A percentile compares a stretch with the other conserved stretches of the same genome.
Evolutionary conservation across 495 filamentous ascomycete species (phyloP).

Genomic region (Hyaloscypha variabilis): DNA sequence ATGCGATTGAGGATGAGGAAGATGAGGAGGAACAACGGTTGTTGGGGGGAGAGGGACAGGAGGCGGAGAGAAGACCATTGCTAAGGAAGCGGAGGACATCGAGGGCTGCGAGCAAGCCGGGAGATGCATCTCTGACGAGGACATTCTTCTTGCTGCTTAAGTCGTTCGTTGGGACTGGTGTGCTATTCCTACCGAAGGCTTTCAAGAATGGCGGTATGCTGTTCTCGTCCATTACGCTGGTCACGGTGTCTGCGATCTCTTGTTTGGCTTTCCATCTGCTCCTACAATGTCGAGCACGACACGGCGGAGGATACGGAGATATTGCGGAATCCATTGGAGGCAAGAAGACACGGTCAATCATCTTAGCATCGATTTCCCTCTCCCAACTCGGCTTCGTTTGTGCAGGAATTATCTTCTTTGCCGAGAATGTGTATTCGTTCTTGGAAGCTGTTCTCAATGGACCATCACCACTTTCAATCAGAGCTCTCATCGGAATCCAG

Average conservation of each 20-base stretch:
- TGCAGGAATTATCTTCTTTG: slow-evolving; percentile 66
- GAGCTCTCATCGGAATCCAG: slow-evolving; percentile 56
- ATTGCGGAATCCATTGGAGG: slow-evolving; percentile 59
- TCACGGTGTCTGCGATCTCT: slow-evolving; percentile 55
- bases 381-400: slow-evolving; percentile 71
- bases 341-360: slow-evolving; percentile 49
- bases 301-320: slow-evolving; percentile 65
- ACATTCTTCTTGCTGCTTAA: slow-evolving; percentile 72
- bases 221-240: slow-evolving; percentile 62
- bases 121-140: slow-evolving; percentile 59
- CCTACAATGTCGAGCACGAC: slow-evolving; percentile 53
- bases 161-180: slow-evolving; percentile 33
- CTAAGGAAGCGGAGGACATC: slow-evolving; percentile 52
- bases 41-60: slow-evolving; percentile 35
- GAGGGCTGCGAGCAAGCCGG: slow-evolving; percentile 41
- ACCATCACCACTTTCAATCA: slow-evolving; percentile 42
- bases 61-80: slow-evolving; percentile 52
- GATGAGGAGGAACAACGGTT: slow-evolving; percentile 42
- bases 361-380: slow-evolving; percentile 62
- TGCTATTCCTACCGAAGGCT: slow-evolving; percentile 56
- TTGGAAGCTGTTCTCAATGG: slow-evolving; percentile 51
- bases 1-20: slow-evolving; percentile 44
- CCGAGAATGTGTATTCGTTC: slow-evolving; percentile 62
- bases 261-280: slow-evolving; percentile 66
- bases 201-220: slow-evolving; percentile 70